Base-by-base conservation (phyloP, 257 asterid species). In the Lithospermum erythrorhizon region DNA sequence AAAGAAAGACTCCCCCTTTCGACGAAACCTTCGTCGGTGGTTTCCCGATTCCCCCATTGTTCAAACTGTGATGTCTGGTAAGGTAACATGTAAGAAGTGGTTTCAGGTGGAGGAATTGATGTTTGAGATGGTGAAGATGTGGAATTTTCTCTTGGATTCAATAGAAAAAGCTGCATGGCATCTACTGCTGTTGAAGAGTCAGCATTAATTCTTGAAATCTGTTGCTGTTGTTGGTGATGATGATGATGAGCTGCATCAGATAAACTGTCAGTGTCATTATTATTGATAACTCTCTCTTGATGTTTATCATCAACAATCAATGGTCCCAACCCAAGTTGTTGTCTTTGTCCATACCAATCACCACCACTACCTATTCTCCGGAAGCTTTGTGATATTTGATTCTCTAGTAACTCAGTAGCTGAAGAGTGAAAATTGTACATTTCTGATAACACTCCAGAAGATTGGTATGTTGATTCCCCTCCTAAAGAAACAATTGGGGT, bases 91-190 rank as follows among this genome's bases (percentile, higher is more conserved):
- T 41, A 41, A 13, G 49, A 41, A 13, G 49, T 41, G 1, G 45
- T 35, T 7, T 35, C 14, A 35, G 45, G 7, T 35, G 45, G 45
- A 10, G 45, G 45, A 35, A 35, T 35, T 11, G 45, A 35, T 35
- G 47, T 35, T 35, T 35, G 47, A 35, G 47, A 11, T 35, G 49
- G 49, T 9, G 95, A 88, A 0, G 97, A 84, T 2, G 87, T 82
- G 30, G 89, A 41, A 41, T 41, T 41, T 13, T 41, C 82, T 64
- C 76, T 88, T 1, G 96, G 89, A 64, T 90, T 87, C 95, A 85
- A 83, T 17, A 85, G 78, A 56, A 90, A 90, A 69, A 90, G 97
- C 75, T 90, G 96, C 97, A 90, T 90, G 97, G 95, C 94, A 6
- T 85, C 89, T 4, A 91, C 87, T 30, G 2, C 49, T 41, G 49